Evolutionary conservation across 768 basidiomycete species (phyloP), one percentile per base, ranked within the genome.

Genomic region (Calvatia gigantea): DNA sequence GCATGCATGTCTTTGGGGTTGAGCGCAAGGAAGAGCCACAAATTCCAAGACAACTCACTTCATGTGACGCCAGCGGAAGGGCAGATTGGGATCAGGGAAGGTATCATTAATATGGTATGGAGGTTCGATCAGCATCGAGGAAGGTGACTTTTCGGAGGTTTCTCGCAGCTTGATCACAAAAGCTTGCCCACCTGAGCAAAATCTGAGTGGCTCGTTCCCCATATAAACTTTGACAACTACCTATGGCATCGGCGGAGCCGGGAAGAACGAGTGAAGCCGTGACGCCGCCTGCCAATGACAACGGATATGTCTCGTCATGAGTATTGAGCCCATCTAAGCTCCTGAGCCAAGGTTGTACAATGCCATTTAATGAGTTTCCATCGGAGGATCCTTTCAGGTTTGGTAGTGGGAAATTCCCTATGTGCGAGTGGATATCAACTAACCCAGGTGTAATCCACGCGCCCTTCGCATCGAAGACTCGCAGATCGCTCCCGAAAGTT

Each of bases 391-490:
- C 86, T n/a, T 62, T 52, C 1, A 89, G 70, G 0, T 38, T 62
- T 0, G 88, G 87, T 0, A 79, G 69, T 11, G 82, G 60, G 17
- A 63, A 71, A 31, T 82, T 77, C 14, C 84, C 87, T 37, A 87
- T 61, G 63, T 91, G 88, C 1, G 85, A 85, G 67, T 89, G 87
- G 47, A 84, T 68, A 63, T 86, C 84, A 33, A 87, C 74, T 53
- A 86, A 72, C 12, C 81, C 91, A n/a, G 91, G 89, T 0, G 90
- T 89, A 9, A 92, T 77, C 90, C 90, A 94, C 14, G 83, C 76
- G 7, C 84, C 85, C 35, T 81, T 68, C 1, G 80, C 83, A 59
- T 94, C 84, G 12, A 91, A 64, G 27, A 82, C 76, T 9, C 79
- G 73, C 15, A 83, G 62, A 12, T 73, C 65, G 6, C 62, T 59